Conservation (phyloP, 495 filamentous ascomycete genomes). For the Friedmanniomyces simplex region DNA sequence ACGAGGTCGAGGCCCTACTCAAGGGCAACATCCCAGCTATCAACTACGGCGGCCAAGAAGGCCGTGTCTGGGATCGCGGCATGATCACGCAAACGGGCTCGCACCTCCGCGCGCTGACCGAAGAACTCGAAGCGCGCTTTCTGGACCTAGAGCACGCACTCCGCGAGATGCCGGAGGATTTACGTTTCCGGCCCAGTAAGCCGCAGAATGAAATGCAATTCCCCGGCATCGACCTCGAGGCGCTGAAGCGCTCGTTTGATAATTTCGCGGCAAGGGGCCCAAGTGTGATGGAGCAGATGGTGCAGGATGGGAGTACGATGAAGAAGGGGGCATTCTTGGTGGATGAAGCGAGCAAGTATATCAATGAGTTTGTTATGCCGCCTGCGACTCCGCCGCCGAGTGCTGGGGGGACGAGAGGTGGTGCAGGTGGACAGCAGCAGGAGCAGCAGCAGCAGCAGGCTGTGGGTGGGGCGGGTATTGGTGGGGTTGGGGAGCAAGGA, state of each 20-base stretch:
- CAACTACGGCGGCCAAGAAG: slow-evolving; percentile 28
- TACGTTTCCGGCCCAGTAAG: slow-evolving; percentile 8
- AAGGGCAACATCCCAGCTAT: slow-evolving; percentile 33
- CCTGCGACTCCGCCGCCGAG: slow-evolving; percentile 12
- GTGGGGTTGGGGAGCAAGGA: not conserved
- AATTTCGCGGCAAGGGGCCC: not conserved
- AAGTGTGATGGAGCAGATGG: slow-evolving; percentile 20
- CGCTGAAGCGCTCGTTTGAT: slow-evolving; percentile 7
- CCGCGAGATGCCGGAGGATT: slow-evolving; percentile 8
- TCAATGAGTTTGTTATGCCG: slow-evolving; percentile 23
- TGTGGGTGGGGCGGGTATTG: not conserved
- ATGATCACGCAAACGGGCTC: slow-evolving; percentile 72
- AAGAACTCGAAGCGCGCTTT: slow-evolving; percentile 67
- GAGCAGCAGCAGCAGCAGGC: not conserved
- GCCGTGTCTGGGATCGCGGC: slow-evolving; percentile 34
- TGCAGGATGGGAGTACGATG: slow-evolving; percentile 13
- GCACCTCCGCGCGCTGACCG: slow-evolving; percentile 62
- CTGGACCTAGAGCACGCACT: slow-evolving; percentile 60
- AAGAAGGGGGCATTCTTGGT: slow-evolving; percentile 18
- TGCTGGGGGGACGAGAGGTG: not conserved
- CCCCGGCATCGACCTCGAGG: slow-evolving; percentile 12
- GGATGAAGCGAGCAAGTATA: slow-evolving; percentile 17
- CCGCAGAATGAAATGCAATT: slow-evolving; percentile 19
- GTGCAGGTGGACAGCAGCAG: not conserved
- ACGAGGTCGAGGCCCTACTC: slow-evolving; percentile 26